These are phyloP conservation scores for Arthrinium phaeospermum DNA, from an alignment of 2,329 filamentous ascomycete species.

Conservation along the genomic window DNA sequence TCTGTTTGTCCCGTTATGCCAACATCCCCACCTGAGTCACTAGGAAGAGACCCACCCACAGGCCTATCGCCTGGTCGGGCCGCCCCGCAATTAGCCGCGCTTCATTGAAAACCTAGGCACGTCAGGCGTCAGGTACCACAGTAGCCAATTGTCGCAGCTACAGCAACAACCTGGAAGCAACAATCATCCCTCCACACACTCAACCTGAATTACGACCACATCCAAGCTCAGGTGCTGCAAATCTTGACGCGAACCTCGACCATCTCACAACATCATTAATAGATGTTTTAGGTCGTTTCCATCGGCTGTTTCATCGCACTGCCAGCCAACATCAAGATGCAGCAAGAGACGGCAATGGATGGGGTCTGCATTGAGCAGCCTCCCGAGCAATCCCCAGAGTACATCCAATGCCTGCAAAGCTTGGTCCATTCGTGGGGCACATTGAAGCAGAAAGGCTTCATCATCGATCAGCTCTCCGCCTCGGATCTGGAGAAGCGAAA, in stretches of 20 bases:
- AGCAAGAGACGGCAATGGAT: neutral
- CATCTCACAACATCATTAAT: neutral
- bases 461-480: neutral
- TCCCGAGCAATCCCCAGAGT: neutral
- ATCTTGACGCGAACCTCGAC: neutral
- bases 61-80: neutral
- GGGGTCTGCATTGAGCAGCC: neutral
- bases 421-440: neutral
- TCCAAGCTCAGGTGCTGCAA: neutral
- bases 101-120: neutral
- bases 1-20: neutral
- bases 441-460: neutral
- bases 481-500: neutral
- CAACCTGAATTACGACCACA: neutral
- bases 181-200: too few relatives aligned
- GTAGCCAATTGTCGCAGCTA: neutral
- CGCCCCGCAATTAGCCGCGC: neutral
- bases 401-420: neutral
- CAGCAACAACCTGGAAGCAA: neutral
- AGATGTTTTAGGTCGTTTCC: neutral
- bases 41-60: neutral
- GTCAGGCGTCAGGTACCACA: neutral
- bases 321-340: neutral
- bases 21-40: too few relatives aligned
- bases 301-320: neutral